These are phyloP conservation scores for Beauveria pseudobassiana DNA, from an alignment of 2,329 filamentous ascomycete species.

Conservation along the genomic window DNA sequence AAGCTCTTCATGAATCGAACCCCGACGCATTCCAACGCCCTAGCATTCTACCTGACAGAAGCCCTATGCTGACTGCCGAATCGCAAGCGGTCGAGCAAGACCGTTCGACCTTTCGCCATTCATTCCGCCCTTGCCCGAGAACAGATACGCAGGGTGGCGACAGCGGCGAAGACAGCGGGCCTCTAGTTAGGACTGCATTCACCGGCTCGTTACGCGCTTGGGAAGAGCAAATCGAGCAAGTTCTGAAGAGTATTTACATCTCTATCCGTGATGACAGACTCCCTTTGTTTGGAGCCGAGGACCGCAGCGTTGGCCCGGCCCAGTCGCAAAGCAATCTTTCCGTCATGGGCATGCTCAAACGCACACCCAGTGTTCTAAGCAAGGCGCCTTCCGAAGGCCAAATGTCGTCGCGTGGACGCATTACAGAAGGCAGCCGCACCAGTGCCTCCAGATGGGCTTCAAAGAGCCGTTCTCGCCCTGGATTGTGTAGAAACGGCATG, in stretches of 20 bases:
- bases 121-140: slow-evolving; percentile 43
- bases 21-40: slow-evolving; percentile 58
- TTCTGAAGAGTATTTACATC: slow-evolving; percentile 84
- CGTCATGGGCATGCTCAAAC: slow-evolving; percentile 69
- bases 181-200: slow-evolving; percentile 71
- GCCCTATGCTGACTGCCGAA: slow-evolving; percentile 25
- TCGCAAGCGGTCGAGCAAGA: slow-evolving; percentile 29
- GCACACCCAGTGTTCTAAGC: slow-evolving; percentile 84
- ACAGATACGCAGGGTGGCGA: slow-evolving; percentile 34
- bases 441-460: slow-evolving; percentile 68
- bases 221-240: slow-evolving; percentile 83
- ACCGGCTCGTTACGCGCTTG: slow-evolving; percentile 69
- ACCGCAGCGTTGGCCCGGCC: slow-evolving; percentile 26
- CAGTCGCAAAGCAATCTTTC: slow-evolving; percentile 59
- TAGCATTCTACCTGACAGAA: slow-evolving; percentile 44
- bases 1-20: slow-evolving; percentile 65
- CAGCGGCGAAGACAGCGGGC: slow-evolving; percentile 54
- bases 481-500: slow-evolving; percentile 68
- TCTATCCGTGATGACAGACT: slow-evolving; percentile 85
- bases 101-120: slow-evolving; percentile 35
- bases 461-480: slow-evolving; percentile 74
- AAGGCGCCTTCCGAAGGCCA: slow-evolving; percentile 83
- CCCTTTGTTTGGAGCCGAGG: slow-evolving; percentile 68
- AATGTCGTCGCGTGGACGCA: slow-evolving; percentile 62
- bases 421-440: slow-evolving; percentile 47